These are phyloP conservation scores for Trichoderma breve DNA, from an alignment of 2,329 filamentous ascomycete species.

Conservation along the genomic window DNA sequence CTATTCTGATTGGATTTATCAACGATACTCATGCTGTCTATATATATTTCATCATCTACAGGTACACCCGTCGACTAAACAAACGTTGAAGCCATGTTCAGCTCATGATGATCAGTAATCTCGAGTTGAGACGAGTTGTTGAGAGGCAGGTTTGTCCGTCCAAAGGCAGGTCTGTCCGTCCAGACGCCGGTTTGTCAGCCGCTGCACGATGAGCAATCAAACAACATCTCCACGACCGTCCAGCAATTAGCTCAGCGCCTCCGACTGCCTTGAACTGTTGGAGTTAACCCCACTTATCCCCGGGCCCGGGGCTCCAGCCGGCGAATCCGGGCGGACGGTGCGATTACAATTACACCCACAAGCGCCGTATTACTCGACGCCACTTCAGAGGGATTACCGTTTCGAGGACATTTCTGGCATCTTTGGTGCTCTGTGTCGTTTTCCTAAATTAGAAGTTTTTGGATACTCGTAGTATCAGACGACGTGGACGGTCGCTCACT, in stretches of 20 bases:
- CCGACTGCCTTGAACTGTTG: background rate
- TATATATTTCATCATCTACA: background rate
- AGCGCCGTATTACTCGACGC: background rate
- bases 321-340: background rate
- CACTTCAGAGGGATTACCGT: background rate
- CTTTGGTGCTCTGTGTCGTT: background rate
- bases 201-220: background rate
- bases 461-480: background rate
- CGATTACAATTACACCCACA: background rate
- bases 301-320: background rate
- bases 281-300: background rate
- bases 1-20: background rate
- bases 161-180: background rate
- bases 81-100: background rate
- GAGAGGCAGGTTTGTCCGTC: background rate
- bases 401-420: background rate
- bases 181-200: background rate
- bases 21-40: background rate
- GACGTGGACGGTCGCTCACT: background rate
- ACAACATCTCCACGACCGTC: background rate
- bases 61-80: background rate
- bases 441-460: background rate
- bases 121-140: background rate
- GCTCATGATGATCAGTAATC: background rate
- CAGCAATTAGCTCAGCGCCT: background rate